These are phyloP conservation scores for Alternaria infectoria DNA, from an alignment of 2,329 filamentous ascomycete genomes.

Conservation along the genomic window DNA sequence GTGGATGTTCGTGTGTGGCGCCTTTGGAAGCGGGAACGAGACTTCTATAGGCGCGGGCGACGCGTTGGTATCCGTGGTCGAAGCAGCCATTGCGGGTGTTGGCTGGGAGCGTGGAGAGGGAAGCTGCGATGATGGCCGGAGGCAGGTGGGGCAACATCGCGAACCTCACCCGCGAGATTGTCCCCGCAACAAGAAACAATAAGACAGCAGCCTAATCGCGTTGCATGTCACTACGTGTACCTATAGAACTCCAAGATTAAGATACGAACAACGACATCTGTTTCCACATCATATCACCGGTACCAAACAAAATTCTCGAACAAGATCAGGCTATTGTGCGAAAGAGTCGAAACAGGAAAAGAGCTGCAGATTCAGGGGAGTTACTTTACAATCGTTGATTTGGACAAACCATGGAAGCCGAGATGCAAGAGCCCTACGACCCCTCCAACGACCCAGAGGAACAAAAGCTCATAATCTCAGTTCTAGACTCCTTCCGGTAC, in stretches of 20 bases:
- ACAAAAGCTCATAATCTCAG: constrained; percentile 76
- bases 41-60: constrained; percentile 57
- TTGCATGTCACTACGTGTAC: too few species aligned
- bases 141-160: constrained; percentile 9
- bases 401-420: too few species aligned
- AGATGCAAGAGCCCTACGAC: constrained; percentile 69
- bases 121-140: not conserved
- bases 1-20: constrained; percentile 64
- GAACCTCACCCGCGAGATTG: not conserved
- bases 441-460: constrained; percentile 80
- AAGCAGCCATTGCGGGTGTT: constrained; percentile 25
- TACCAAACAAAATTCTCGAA: too few species aligned
- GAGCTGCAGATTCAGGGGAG: too few species aligned
- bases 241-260: too few species aligned
- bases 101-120: not conserved
- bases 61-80: constrained; percentile 17
- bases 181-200: not conserved
- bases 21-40: constrained; percentile 63
- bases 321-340: too few species aligned
- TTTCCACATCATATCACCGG: too few species aligned
- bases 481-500: constrained; percentile 88
- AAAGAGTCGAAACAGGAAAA: too few species aligned
- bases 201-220: too few species aligned
- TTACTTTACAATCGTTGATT: too few species aligned
- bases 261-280: too few species aligned